Conservation (phyloP, 192 early-diverging fungal genomes). For the Coemansia sp. region DNA sequence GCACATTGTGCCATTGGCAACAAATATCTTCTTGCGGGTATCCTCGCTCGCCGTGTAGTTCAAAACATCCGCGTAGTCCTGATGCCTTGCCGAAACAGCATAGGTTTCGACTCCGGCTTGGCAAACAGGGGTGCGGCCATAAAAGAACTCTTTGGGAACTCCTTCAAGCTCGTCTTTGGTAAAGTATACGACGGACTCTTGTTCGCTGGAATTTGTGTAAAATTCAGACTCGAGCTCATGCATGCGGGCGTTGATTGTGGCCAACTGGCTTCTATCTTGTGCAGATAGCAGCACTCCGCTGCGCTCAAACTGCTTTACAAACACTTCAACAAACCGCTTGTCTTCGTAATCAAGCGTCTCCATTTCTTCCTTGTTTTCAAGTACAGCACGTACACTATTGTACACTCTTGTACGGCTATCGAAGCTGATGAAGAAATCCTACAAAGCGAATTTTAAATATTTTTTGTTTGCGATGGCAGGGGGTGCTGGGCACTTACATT, state of each 20-base stretch:
- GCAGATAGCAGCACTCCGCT: slow-evolving; percentile 63
- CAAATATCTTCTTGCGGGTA: slow-evolving; percentile 42
- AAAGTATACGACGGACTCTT: slow-evolving; percentile 34
- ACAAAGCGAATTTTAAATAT: not conserved
- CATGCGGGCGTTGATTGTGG: slow-evolving; percentile 59
- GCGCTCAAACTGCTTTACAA: slow-evolving; percentile 57
- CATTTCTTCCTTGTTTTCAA: slow-evolving; percentile 33
- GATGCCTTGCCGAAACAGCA: slow-evolving; percentile 64
- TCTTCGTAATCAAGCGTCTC: slow-evolving; percentile 54
- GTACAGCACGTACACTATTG: slow-evolving; percentile 38
- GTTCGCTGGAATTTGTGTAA: slow-evolving; percentile 58
- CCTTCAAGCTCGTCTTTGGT: slow-evolving; percentile 58
- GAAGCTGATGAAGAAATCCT: not conserved
- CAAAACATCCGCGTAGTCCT: slow-evolving; percentile 45
- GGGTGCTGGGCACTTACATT: not conserved
- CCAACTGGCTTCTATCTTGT: slow-evolving; percentile 57
- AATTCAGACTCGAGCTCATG: slow-evolving; percentile 52
- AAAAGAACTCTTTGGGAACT: slow-evolving; percentile 63
- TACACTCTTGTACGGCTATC: slow-evolving; percentile 56
- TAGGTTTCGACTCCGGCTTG: slow-evolving; percentile 27
- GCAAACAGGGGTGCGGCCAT: slow-evolving; percentile 13
- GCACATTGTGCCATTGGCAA: slow-evolving; percentile 50
- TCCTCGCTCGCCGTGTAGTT: slow-evolving; percentile 35
- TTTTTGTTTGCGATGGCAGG: no score
- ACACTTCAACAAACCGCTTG: slow-evolving; percentile 57